phyloP scores from a whole-genome alignment of 129 eudicot species.

The Calendula officinalis region DNA sequence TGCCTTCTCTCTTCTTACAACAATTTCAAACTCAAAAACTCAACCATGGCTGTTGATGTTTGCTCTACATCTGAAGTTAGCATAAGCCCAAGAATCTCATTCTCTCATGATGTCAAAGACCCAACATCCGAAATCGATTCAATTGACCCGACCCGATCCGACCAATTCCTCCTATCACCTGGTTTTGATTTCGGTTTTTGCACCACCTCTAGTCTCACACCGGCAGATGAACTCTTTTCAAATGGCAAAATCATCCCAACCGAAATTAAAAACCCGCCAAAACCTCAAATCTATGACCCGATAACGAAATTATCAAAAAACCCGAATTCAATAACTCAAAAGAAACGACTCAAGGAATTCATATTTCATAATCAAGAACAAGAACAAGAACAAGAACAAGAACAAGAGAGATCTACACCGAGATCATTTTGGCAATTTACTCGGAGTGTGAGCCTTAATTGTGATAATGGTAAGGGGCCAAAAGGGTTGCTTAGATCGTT shows the following conservation, averaged over 20 bases:
- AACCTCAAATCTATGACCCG: constrained; percentile 9
- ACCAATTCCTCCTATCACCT: constrained; percentile 27
- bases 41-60: constrained; percentile 71
- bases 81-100: constrained; percentile 75
- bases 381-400: constrained; percentile 26
- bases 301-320: neutral
- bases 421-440: constrained; percentile 82
- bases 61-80: constrained; percentile 52
- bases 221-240: constrained; percentile 84
- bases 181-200: constrained; percentile 57
- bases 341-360: constrained; percentile 67
- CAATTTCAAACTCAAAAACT: constrained; percentile 10
- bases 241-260: constrained; percentile 80
- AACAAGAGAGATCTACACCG: constrained; percentile 33
- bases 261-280: constrained; percentile 43
- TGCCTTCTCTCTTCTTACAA: constrained; percentile 15
- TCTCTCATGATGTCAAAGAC: constrained; percentile 66
- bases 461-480: constrained; percentile 40
- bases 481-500: constrained; percentile 54
- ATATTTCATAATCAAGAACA: constrained; percentile 18
- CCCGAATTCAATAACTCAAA: constrained; percentile 29
- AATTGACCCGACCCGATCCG: constrained; percentile 30
- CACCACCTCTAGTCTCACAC: constrained; percentile 39
- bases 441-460: constrained; percentile 66
- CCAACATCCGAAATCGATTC: constrained; percentile 43